Evolutionary conservation across 345 rosid species (phyloP), one percentile per base, ranked within the genome.

Genomic region (Pugionium dolabratum): DNA sequence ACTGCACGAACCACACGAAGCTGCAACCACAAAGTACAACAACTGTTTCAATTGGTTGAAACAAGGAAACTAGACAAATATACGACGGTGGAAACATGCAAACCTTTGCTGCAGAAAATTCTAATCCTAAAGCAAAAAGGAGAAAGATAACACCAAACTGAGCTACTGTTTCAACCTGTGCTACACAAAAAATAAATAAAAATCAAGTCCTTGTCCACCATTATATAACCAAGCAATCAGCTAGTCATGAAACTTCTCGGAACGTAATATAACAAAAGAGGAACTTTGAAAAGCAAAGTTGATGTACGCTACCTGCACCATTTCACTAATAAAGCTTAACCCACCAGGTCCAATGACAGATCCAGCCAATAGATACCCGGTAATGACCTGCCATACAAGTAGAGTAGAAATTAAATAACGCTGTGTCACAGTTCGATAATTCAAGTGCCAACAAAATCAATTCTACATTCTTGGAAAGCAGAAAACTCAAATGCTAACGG

Each of bases 71-170:
- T 9, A 46, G 18, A 18, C 18, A 55, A 27, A 41, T 67, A 51
- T 9, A 40, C 49, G 71, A 63, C 47, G 26, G 43, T 18, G 18
- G 31, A 75, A 70, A 35, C n/a, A 64, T 27, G 59, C 68, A 42
- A 40, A 89, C 98, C 86, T 89, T 92, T 42, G 93, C 60, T 9
- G 87, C 75, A 5, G 98, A 89, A 73, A 92, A 92, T 78, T 92
- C 96, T 71, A 92, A 76, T 59, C 98, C 96, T 69, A 89, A 74
- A 25, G 96, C 98, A 79, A 92, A 92, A 77, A 92, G 93, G 55
- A 92, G 95, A 80, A 92, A 89, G 73, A 92, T 85, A 55, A 92
- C 98, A 75, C 98, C 98, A 78, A 93, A 93, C 68, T 93, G 98
- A 72, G 98, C 98, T 72, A 87, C 97, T 7, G 98, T 93, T 84